These are phyloP conservation scores for Sordariomycetes sp. DNA, from an alignment of 2,329 filamentous ascomycete genomes.

Conservation along the genomic window DNA sequence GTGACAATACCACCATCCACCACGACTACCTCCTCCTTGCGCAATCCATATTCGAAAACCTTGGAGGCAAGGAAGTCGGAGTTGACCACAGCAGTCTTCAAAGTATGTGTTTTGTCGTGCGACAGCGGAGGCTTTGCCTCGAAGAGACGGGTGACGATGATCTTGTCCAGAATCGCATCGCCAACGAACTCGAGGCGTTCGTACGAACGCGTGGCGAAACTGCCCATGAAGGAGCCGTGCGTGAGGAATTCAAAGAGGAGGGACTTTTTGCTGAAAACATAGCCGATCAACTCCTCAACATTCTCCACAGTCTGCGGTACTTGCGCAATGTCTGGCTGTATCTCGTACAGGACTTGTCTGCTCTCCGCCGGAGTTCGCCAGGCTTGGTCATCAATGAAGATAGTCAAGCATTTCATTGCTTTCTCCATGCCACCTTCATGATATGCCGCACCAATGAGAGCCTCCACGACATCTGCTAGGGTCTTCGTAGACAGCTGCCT, in stretches of 20 bases:
- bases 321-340: slow-evolving; percentile 21
- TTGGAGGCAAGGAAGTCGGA: slow-evolving; percentile 71
- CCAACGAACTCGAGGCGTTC: slow-evolving; percentile 85
- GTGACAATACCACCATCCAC: slow-evolving; percentile 9
- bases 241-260: slow-evolving; percentile 75
- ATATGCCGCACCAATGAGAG: slow-evolving; percentile 70
- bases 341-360: slow-evolving; percentile 31
- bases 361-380: slow-evolving; percentile 40
- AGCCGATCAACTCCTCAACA: slow-evolving; percentile 60
- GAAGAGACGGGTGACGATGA: slow-evolving; percentile 60
- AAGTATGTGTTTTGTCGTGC: slow-evolving; percentile 59
- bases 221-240: slow-evolving; percentile 53
- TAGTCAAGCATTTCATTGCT: slow-evolving; percentile 52
- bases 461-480: slow-evolving; percentile 80
- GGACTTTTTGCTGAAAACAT: slow-evolving; percentile 58
- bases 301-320: slow-evolving; percentile 31
- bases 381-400: slow-evolving; percentile 53
- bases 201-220: slow-evolving; percentile 28
- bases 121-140: slow-evolving; percentile 27
- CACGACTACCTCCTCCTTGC: slow-evolving; percentile 11
- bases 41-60: slow-evolving; percentile 40
- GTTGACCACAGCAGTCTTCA: slow-evolving; percentile 72
- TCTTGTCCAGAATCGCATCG: slow-evolving; percentile 72
- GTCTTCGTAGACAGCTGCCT: slow-evolving; percentile 61
- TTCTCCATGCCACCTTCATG: slow-evolving; percentile 57